Evolutionary conservation across 1,139 yeast species (phyloP), one percentile per base, ranked within the genome.

Genomic region (Diutina pseudorugosa): DNA sequence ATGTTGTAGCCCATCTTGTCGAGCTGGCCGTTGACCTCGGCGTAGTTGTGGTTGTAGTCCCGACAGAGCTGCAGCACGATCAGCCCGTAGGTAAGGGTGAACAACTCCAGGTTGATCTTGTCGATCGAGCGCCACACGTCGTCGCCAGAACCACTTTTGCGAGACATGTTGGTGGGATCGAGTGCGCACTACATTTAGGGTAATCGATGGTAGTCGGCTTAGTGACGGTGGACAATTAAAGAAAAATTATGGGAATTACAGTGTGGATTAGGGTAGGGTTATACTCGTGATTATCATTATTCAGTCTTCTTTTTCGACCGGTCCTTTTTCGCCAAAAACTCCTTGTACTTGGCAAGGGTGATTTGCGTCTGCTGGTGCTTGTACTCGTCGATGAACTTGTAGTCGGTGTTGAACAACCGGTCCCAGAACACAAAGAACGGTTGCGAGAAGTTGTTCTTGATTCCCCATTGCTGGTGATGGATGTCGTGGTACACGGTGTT

Each of bases 401-500:
- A 90, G 63, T 84, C 82, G 2, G 98, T 88, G 54, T 81, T 79
- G 55, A 79, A 76, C 53, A 83, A 58, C 53, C 70, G 69, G 67
- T 93, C 98, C 98, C 98, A 93, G 62, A 89, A 81, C 3, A 91
- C 85, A 69, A 93, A 93, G 71, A 91, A 93, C 7, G 98, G 98
- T 72, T 93, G 98, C n/a, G 95, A 84, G 63, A 83, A 93, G 70
- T 93, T 93, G 57, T 84, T 83, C 72, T 89, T 90, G 69, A 93
- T 84, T 40, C 98, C 98, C 78, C 94, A 93, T 60, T 81, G 81
- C 72, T 93, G 98, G 69, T 93, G 98, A 65, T 93, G 98, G 60
- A 93, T 90, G 68, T 93, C 98, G 65, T 93, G 98, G 67, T 90
- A 93, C 43, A 90, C 85, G 12, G 98, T 88, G 63, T 93, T 91